Conservation (phyloP, 139 green algal genomes). For the Haematococcus lacustris region DNA sequence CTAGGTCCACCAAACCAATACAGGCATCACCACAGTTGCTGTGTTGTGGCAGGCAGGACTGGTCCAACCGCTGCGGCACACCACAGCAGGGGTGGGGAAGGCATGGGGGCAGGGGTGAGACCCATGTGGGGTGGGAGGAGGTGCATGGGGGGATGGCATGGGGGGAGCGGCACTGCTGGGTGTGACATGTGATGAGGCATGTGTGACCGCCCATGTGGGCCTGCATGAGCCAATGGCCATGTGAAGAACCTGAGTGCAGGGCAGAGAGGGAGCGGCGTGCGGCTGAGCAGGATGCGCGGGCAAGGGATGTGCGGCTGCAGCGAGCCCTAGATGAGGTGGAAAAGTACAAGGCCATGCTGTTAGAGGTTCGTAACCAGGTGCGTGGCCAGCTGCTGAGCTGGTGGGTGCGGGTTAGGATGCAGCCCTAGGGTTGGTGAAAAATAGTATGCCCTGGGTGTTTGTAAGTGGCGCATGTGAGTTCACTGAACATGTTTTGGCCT, state of each 20-base stretch:
- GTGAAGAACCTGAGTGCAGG: conserved; percentile 1
- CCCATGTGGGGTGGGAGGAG: too few relatives aligned
- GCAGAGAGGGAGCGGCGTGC: conserved; percentile 14
- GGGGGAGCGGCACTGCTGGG: not conserved
- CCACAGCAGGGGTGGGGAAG: too few relatives aligned
- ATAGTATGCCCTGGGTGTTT: not conserved
- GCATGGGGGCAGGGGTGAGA: too few relatives aligned
- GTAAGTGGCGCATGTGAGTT: too few relatives aligned
- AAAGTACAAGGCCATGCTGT: conserved; percentile 52
- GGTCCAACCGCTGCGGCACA: too few relatives aligned
- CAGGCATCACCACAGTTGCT: not conserved
- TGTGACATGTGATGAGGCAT: not conserved
- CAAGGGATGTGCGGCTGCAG: conserved; percentile 56
- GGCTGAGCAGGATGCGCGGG: conserved; percentile 21
- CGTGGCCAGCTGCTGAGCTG: not conserved
- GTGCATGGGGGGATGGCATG: too few relatives aligned
- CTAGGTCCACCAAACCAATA: not conserved
- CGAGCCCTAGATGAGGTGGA: conserved; percentile 66
- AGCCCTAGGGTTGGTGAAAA: too few relatives aligned
- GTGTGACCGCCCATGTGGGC: not conserved
- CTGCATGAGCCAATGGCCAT: not conserved
- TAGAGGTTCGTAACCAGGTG: conserved; percentile 44
- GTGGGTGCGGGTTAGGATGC: too few relatives aligned
- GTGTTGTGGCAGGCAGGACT: not conserved
- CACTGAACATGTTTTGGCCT: too few relatives aligned